These are phyloP conservation scores for Talaromyces sp. DNA, from an alignment of 2,329 filamentous ascomycete species.

Conservation along the genomic window DNA sequence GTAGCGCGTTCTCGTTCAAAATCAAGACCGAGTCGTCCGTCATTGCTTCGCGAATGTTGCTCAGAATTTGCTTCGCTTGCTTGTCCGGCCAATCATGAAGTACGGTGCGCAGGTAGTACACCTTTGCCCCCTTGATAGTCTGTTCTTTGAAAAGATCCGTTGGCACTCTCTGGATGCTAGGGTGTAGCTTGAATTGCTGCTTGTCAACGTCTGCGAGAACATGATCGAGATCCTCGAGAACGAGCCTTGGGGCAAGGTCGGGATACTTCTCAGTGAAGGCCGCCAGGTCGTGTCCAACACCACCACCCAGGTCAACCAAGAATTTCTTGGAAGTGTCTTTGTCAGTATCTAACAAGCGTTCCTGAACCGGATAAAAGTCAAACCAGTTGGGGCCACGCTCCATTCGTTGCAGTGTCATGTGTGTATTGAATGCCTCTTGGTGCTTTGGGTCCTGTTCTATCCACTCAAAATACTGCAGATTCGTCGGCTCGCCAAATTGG, in stretches of 20 bases:
- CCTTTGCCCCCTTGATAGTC: slow-evolving; percentile 6
- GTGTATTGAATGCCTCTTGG: slow-evolving; percentile 28
- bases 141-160: background rate
- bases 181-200: slow-evolving; percentile 21
- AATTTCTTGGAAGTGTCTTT: background rate
- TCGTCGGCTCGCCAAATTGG: background rate
- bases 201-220: slow-evolving; percentile 4
- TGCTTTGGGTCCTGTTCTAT: slow-evolving; percentile 22
- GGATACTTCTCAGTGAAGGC: slow-evolving; percentile 2
- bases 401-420: slow-evolving; percentile 22
- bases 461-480: slow-evolving; percentile 28
- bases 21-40: slow-evolving; percentile 20
- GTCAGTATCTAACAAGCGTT: slow-evolving; percentile 2
- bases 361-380: slow-evolving; percentile 21
- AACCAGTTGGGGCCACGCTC: slow-evolving; percentile 18
- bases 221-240: slow-evolving; percentile 5
- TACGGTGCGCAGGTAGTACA: slow-evolving; percentile 27
- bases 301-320: slow-evolving; percentile 7
- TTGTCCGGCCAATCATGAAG: slow-evolving; percentile 29
- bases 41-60: slow-evolving; percentile 24
- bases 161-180: slow-evolving; percentile 18
- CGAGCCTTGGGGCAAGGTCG: background rate
- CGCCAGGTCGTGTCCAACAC: slow-evolving; percentile 5
- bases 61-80: slow-evolving; percentile 21
- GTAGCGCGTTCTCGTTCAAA: background rate